Evolutionary conservation across 306 rosid genomes (phyloP), one percentile per base, ranked within the genome.

Genomic region (Psophocarpus tetragonolobus): DNA sequence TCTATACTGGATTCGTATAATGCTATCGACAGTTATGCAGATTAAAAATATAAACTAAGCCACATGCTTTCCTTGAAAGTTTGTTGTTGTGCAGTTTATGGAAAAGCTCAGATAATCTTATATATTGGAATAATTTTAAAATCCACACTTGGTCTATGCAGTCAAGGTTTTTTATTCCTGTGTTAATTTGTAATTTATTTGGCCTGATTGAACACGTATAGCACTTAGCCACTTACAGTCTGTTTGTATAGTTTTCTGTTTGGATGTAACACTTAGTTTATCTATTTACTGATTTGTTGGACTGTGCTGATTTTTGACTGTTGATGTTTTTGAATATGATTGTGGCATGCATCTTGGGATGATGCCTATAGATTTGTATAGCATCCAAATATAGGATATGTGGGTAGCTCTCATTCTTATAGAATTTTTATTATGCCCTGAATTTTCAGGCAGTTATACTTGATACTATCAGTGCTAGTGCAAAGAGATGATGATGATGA

Each of bases 401-500:
- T 63, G 79, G 68, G 32, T 65, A 80, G 76, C 78, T 57, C 71
- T 62, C 70, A 73, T 48, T 76, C 76, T 42, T 68, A 18, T 50
- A 53, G 33, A 18, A 48, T 33, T 77, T 56, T 35, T 54, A 73
- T 56, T 23, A 73, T 73, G 39, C 79, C 82, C 23, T 76, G 53
- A 62, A 71, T 75, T 86, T 82, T 74, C 89, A 95, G 99, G 94
- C 91, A 90, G 78, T 73, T 95, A 88, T 85, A 90, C 89, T 79
- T 95, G 73, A 68, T 92, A 75, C 85, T 95, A 77, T 92, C 94
- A 63, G 80, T 92, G 86, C 84, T 92, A 68, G 80, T 91, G 71
- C 93, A 88, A 85, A 82, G 82, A 91, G 99, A 92, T 85, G 97
- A 92, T 65, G 97, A 91, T 67, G 75, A 71, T 85, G 97, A 92